These are phyloP conservation scores for Podila clonocystis DNA, from an alignment of 192 early-diverging fungal species.

Conservation along the genomic window DNA sequence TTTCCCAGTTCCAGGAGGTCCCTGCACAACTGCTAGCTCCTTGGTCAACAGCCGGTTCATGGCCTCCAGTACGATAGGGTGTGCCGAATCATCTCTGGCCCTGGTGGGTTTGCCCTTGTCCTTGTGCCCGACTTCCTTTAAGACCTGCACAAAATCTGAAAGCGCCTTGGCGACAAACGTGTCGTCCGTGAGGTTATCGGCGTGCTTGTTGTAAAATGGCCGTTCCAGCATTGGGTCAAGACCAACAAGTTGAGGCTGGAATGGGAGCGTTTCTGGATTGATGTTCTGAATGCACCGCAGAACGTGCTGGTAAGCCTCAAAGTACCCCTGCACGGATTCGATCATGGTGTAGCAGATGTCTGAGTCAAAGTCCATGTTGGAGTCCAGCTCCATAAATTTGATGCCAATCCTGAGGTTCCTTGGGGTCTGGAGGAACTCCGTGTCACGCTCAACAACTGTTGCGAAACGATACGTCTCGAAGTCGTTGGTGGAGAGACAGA, in stretches of 20 bases:
- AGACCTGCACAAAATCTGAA: constrained; percentile 11
- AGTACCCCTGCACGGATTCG: constrained; percentile 53
- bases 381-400: constrained; percentile 26
- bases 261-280: constrained; percentile 47
- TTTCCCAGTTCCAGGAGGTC: constrained; percentile 71
- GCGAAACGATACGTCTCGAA: constrained; percentile 61
- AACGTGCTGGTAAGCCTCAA: constrained; percentile 62
- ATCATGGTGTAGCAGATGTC: constrained; percentile 48
- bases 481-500: constrained; percentile 60
- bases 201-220: constrained; percentile 45
- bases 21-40: constrained; percentile 61
- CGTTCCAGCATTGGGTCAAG: constrained; percentile 39
- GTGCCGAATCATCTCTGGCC: not conserved
- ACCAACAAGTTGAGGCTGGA: constrained; percentile 53
- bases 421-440: constrained; percentile 23
- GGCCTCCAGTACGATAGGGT: constrained; percentile 50
- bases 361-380: constrained; percentile 26
- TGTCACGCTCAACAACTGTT: constrained; percentile 55
- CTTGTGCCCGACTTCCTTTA: constrained; percentile 3
- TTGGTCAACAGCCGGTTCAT: constrained; percentile 55
- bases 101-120: not conserved
- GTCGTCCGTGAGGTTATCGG: constrained; percentile 6
- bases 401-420: constrained; percentile 51
- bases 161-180: constrained; percentile 9
- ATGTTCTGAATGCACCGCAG: constrained; percentile 55